phyloP scores from a whole-genome alignment of 768 basidiomycete species.

The Glaciozyma antarctica region DNA sequence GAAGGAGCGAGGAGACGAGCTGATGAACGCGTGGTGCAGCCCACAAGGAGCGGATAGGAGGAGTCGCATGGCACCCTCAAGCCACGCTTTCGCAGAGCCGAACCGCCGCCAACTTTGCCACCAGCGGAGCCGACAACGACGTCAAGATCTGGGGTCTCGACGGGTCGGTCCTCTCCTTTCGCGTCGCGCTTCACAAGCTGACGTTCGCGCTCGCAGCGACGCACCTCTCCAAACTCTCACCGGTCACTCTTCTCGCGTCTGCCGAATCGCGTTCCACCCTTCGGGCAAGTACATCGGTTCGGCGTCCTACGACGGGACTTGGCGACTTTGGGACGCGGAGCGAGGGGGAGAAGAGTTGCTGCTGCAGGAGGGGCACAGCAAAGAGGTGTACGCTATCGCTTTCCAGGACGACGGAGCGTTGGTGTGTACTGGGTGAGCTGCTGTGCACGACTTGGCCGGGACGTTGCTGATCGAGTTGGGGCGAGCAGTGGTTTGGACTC shows the following conservation, averaged over 20 bases:
- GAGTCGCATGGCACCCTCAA: slow-evolving; percentile 94
- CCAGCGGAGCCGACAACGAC: slow-evolving; percentile 76
- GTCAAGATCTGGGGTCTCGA: slow-evolving; percentile 83
- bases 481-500: slow-evolving; percentile 75
- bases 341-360: slow-evolving; percentile 65
- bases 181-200: background rate
- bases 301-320: slow-evolving; percentile 93
- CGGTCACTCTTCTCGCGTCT: slow-evolving; percentile 84
- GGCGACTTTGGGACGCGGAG: slow-evolving; percentile 90
- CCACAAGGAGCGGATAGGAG: slow-evolving; percentile 82
- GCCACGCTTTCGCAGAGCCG: slow-evolving; percentile 63
- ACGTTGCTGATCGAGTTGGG: background rate
- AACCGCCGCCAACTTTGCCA: slow-evolving; percentile 70
- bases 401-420: slow-evolving; percentile 93
- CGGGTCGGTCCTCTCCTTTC: slow-evolving; percentile 49
- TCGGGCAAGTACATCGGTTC: slow-evolving; percentile 88
- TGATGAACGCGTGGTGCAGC: slow-evolving; percentile 44
- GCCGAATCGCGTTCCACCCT: slow-evolving; percentile 91
- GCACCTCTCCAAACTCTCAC: slow-evolving; percentile 62
- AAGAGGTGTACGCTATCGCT: slow-evolving; percentile 90
- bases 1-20: background rate
- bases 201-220: slow-evolving; percentile 49
- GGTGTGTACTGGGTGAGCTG: slow-evolving; percentile 75
- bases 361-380: slow-evolving; percentile 92
- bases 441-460: background rate